Conservation (phyloP, 257 asterid genomes). For the Solanum piurae region DNA sequence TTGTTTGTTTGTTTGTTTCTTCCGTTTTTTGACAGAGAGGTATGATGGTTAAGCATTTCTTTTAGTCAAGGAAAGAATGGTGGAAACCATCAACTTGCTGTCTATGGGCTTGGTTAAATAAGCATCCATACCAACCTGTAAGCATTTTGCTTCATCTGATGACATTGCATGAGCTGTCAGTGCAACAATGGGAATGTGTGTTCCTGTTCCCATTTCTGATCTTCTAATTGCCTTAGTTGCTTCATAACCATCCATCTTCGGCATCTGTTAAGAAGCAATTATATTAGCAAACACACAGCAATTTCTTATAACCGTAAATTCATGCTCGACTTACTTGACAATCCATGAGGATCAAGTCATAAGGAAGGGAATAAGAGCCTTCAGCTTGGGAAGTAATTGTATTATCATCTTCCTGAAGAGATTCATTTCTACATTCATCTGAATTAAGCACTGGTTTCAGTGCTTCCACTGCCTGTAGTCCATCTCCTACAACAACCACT, state of each 20-base stretch:
- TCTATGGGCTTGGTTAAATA: slow-evolving; percentile 86
- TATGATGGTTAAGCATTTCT: slow-evolving; percentile 4
- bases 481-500: slow-evolving; percentile 82
- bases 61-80: slow-evolving; percentile 64
- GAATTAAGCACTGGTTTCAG: slow-evolving; percentile 20
- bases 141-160: slow-evolving; percentile 79
- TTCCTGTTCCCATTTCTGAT: slow-evolving; percentile 44
- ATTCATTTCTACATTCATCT: slow-evolving; percentile 8
- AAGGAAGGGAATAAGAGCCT: slow-evolving; percentile 16
- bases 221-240: slow-evolving; percentile 79
- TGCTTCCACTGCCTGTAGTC: slow-evolving; percentile 67
- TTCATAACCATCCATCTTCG: slow-evolving; percentile 96
- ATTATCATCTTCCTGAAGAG: slow-evolving; percentile 14
- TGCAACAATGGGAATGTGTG: slow-evolving; percentile 89
- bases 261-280: slow-evolving; percentile 42
- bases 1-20: neutral
- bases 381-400: neutral
- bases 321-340: slow-evolving; percentile 63
- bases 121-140: slow-evolving; percentile 98
- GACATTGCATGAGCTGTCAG: slow-evolving; percentile 97
- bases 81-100: slow-evolving; percentile 67
- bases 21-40: neutral
- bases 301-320: neutral
- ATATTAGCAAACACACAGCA: neutral
- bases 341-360: slow-evolving; percentile 86